A percentile compares a stretch with the other conserved stretches of the same genome.
Evolutionary conservation across 352 stramenopile species (phyloP).

Genomic region (Lagenidium giganteum): DNA sequence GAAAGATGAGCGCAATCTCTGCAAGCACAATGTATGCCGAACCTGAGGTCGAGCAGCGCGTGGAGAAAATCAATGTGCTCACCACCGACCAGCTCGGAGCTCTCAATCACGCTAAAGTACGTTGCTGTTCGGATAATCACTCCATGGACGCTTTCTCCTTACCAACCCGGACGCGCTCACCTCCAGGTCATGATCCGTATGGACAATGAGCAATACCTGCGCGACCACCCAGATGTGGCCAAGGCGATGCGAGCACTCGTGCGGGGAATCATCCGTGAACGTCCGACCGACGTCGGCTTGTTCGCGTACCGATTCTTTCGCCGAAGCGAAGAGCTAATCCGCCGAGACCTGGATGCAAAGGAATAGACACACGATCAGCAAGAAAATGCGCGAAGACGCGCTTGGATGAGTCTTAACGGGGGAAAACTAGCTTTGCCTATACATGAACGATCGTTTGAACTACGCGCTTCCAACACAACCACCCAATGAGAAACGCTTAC

Average conservation of each 20-base stretch:
- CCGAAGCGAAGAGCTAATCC: constrained; percentile 24
- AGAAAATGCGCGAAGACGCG: not conserved
- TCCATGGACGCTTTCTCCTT: not conserved
- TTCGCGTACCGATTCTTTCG: constrained; percentile 61
- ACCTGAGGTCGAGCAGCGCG: constrained; percentile 1
- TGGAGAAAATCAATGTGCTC: constrained; percentile 53
- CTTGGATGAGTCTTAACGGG: no score
- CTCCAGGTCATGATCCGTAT: constrained; percentile 67
- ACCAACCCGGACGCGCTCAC: not conserved
- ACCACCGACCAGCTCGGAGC: constrained; percentile 53
- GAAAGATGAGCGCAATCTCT: no score
- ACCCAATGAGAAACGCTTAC: no score
- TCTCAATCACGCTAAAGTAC: constrained; percentile 61
- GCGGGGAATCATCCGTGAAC: constrained; percentile 48
- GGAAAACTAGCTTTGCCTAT: no score
- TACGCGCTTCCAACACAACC: no score
- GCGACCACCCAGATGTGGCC: constrained; percentile 51
- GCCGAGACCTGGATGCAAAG: constrained; percentile 39
- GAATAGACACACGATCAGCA: constrained; percentile 15
- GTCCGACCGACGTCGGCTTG: constrained; percentile 35
- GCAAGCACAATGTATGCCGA: no score
- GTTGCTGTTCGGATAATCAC: not conserved
- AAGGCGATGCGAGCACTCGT: constrained; percentile 56
- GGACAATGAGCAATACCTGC: constrained; percentile 74
- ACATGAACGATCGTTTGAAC: no score